Evolutionary conservation across 352 stramenopile species (phyloP), one percentile per base, ranked within the genome.

Genomic region (Phytophthora megakarya): DNA sequence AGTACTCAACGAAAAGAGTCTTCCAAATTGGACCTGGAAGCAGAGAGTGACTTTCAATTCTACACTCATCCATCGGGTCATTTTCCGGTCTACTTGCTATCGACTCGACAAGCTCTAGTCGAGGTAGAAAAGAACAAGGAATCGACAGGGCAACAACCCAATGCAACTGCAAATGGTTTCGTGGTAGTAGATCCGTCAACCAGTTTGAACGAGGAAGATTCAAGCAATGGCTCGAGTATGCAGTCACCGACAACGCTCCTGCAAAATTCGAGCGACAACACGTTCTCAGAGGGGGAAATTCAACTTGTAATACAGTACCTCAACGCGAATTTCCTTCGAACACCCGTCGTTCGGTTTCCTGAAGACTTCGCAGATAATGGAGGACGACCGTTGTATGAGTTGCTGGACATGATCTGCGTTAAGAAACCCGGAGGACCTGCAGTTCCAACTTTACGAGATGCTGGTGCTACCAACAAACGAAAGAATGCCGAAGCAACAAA

Each of bases 321-420:
- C 18, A 97, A 93, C 54, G 56, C 80, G 0, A 96, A 93, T 37
- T 94, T 96, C 49, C 65, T 94, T 8, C 71, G 77, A 1, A 82
- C 66, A 6, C 81, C 86, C 0, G 73, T 97, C 9, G 55, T 62
- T 10, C 67, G 68, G 5, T 96, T 98, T 44, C 91, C 91, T 0
- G 55, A 86, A 1, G 88, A 96, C 32, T 77, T 98, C 39, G 61
- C 94, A 3, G 74, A 96, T 28, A 70, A 54, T 11, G 70, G 79
- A 28, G 94, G 92, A 3, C 90, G 90, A 30, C 86, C 86, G 0
- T 39, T 95, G 26, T 95, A 92, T 43, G 95, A 98, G 28, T 67
- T 97, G 25, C 76, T 98, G 4, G 93, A 98, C 30, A 86, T 91
- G 64, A 75, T 98, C 16, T 93, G 89, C 28, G 78, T 87, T 0